Conservation (phyloP, 805 yeast species). For the Hanseniaspora vineae region DNA sequence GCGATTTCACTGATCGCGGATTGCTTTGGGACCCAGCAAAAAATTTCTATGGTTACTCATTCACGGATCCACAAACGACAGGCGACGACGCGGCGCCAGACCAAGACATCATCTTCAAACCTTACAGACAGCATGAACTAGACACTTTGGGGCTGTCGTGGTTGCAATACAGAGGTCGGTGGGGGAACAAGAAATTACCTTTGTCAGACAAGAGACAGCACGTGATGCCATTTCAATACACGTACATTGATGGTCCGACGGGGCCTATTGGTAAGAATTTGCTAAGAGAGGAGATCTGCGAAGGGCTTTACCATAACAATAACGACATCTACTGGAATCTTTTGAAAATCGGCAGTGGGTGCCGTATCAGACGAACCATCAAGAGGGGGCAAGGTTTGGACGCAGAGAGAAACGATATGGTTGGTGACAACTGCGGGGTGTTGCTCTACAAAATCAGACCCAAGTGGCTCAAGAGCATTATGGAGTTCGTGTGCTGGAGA, state of each 20-base stretch:
- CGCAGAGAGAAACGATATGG: constrained; percentile 62
- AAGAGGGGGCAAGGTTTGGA: constrained; percentile 67
- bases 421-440: constrained; percentile 60
- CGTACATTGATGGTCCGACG: constrained; percentile 81
- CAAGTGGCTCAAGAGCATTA: constrained; percentile 31
- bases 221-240: constrained; percentile 83
- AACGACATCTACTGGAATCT: constrained; percentile 82
- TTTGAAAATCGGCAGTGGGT: constrained; percentile 40
- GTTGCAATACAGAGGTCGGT: constrained; percentile 69
- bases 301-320: constrained; percentile 26
- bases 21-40: constrained; percentile 87
- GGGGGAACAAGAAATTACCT: constrained; percentile 77
- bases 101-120: constrained; percentile 14
- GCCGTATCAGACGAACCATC: constrained; percentile 62
- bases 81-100: constrained; percentile 11
- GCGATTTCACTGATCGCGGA: constrained; percentile 92
- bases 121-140: constrained; percentile 7
- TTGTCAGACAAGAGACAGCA: constrained; percentile 66
- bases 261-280: constrained; percentile 82
- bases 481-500: constrained; percentile 45
- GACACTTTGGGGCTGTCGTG: constrained; percentile 42
- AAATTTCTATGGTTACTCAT: constrained; percentile 73
- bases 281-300: constrained; percentile 59
- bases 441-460: constrained; percentile 43
- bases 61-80: constrained; percentile 40